Percentiles rank a stretch among this genome's conserved stretches.
Conservation (phyloP, 139 green algal species). For the Eudorina sp. region DNA sequence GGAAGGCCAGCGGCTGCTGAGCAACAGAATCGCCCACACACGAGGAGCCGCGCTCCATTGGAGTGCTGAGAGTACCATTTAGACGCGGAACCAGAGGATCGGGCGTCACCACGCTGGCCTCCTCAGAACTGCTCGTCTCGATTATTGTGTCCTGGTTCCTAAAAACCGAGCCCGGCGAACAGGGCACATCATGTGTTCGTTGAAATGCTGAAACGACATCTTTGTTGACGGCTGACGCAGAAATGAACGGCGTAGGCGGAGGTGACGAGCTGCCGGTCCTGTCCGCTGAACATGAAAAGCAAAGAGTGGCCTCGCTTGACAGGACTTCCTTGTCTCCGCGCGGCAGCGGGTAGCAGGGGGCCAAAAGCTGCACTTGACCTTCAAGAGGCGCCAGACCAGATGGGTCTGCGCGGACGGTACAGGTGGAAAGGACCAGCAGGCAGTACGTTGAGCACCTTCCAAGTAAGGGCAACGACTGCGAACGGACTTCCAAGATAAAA, state of each 20-base stretch:
- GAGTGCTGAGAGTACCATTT: constrained; percentile 25
- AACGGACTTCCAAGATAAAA: too few relatives aligned
- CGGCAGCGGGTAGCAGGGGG: background rate
- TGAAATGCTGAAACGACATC: constrained; percentile 40
- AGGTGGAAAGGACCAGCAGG: background rate
- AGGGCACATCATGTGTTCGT: background rate
- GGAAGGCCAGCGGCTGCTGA: background rate
- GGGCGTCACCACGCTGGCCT: background rate
- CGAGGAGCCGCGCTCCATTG: background rate
- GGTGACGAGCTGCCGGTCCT: background rate
- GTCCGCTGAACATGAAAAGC: background rate
- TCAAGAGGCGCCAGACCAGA: background rate
- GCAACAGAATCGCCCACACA: background rate
- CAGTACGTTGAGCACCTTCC: constrained; percentile 13
- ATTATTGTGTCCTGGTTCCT: constrained; percentile 45
- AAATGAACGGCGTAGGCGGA: constrained; percentile 26
- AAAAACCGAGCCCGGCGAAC: constrained; percentile 29
- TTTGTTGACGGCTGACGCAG: background rate
- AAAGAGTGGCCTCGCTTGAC: background rate
- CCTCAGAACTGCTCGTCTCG: constrained; percentile 29
- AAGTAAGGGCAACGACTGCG: too few relatives aligned
- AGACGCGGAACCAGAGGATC: background rate
- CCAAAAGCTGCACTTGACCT: background rate
- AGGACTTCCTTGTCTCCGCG: background rate
- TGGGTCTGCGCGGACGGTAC: constrained; percentile 12